A percentile compares a stretch with the other conserved stretches of the same genome.
These are phyloP conservation scores for Suillus bovinus DNA, from an alignment of 768 basidiomycete species.

Conservation along the genomic window DNA sequence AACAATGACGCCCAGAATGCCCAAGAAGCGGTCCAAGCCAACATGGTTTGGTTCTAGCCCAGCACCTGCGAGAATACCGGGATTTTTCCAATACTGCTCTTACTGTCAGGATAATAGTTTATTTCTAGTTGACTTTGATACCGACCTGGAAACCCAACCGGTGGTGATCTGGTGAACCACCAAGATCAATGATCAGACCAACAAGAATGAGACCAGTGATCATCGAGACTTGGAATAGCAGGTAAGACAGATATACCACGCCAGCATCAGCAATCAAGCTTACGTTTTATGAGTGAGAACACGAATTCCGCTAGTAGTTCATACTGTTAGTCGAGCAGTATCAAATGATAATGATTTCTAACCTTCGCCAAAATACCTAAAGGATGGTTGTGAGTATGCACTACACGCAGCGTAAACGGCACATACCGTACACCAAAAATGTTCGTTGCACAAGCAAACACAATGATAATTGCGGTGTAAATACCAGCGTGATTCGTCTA, in stretches of 20 bases:
- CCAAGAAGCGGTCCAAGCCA: conserved; percentile 43
- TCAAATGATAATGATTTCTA: conserved; percentile 12
- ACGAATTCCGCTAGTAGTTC: conserved; percentile 54
- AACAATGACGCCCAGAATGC: conserved; percentile 42
- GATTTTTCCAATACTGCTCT: conserved; percentile 65
- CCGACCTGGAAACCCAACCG: conserved; percentile 67
- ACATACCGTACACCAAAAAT: conserved; percentile 65
- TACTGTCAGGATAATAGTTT: background rate
- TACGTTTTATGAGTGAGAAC: conserved; percentile 67
- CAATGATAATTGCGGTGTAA: conserved; percentile 60
- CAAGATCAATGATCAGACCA: conserved; percentile 72
- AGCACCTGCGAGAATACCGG: conserved; percentile 47
- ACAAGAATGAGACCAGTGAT: conserved; percentile 61
- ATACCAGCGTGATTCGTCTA: conserved; percentile 51
- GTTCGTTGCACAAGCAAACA: conserved; percentile 62
- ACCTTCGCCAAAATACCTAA: conserved; percentile 68
- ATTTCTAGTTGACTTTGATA: conserved; percentile 12
- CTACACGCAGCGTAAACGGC: background rate
- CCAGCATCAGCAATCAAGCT: conserved; percentile 15
- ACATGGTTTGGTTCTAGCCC: conserved; percentile 30
- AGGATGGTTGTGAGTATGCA: background rate
- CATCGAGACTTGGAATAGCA: conserved; percentile 44
- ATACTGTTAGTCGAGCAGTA: background rate
- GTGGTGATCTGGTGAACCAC: conserved; percentile 70
- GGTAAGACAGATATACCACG: background rate